Evolutionary conservation across 441 rosid genomes (phyloP).

Genomic region (Viola pubescens): DNA sequence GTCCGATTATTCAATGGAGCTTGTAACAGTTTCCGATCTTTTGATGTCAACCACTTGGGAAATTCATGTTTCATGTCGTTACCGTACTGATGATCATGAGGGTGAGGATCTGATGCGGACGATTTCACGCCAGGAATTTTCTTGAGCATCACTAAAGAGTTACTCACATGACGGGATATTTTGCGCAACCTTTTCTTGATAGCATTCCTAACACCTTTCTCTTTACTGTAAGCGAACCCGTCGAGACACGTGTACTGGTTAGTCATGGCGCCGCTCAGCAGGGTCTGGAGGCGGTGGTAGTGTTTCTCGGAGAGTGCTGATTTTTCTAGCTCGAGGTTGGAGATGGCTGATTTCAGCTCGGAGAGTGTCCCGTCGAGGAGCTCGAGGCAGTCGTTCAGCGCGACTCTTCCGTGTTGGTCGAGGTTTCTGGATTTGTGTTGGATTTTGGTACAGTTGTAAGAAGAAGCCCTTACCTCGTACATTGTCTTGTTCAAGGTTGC

Average conservation of each 20-base stretch:
- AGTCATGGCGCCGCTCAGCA: constrained; percentile 57
- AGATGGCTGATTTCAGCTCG: constrained; percentile 40
- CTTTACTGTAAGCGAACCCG: constrained; percentile 27
- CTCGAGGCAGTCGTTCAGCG: constrained; percentile 66
- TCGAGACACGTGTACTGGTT: constrained; percentile 56
- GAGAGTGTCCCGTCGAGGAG: constrained; percentile 49
- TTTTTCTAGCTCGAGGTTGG: constrained; percentile 42
- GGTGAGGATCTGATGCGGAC: constrained; percentile 19
- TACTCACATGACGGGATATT: constrained; percentile 33
- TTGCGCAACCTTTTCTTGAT: constrained; percentile 20
- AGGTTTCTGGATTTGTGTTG: constrained; percentile 17
- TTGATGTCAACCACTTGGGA: constrained; percentile 19
- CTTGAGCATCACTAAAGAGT: constrained; percentile 46
- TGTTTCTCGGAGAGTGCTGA: constrained; percentile 26
- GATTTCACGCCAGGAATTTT: constrained; percentile 46
- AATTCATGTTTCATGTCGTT: constrained; percentile 15
- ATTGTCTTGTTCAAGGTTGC: constrained; percentile 44
- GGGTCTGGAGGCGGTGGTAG: constrained; percentile 39
- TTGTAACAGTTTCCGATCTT: constrained; percentile 21
- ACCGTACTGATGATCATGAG: constrained; percentile 15
- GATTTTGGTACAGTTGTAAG: constrained; percentile 39
- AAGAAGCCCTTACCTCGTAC: constrained; percentile 35
- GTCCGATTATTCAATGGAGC: constrained; percentile 32
- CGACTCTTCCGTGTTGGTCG: constrained; percentile 32
- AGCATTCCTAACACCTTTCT: constrained; percentile 10